These are phyloP conservation scores for Xylaria sp. DNA, from an alignment of 2,329 filamentous ascomycete species.

Conservation along the genomic window DNA sequence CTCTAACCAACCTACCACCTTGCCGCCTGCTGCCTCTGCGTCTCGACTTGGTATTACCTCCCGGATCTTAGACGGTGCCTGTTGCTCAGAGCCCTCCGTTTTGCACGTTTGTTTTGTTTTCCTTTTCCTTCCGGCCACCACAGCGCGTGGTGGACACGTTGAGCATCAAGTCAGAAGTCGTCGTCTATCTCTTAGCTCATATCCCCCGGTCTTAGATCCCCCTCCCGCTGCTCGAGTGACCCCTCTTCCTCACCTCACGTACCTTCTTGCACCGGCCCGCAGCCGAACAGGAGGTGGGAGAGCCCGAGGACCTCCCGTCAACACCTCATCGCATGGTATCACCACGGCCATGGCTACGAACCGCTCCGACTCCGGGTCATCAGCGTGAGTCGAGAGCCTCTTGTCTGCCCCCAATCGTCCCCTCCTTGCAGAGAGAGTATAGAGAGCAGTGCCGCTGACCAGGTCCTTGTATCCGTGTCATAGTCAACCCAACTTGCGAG, in stretches of 20 bases:
- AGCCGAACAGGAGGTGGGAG: slow-evolving; percentile 32
- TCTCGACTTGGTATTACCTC: slow-evolving; percentile 22
- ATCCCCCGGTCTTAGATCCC: slow-evolving; percentile 8
- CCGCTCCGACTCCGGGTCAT: slow-evolving; percentile 69
- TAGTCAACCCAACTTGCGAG: slow-evolving; percentile 86
- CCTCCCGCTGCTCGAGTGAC: slow-evolving; percentile 27
- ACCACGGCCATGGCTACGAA: slow-evolving; percentile 54
- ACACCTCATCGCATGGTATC: slow-evolving; percentile 34
- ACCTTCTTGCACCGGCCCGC: slow-evolving; percentile 23
- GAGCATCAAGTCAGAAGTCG: slow-evolving; percentile 18
- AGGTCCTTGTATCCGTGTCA: slow-evolving; percentile 25
- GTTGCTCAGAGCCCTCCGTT: slow-evolving; percentile 12
- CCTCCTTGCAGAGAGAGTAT: slow-evolving; percentile 35
- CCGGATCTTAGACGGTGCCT: slow-evolving; percentile 15
- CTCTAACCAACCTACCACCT: slow-evolving; percentile 3
- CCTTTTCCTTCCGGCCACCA: slow-evolving; percentile 26
- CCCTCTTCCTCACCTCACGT: slow-evolving; percentile 32
- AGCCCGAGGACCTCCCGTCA: slow-evolving; percentile 29
- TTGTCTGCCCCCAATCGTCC: neutral
- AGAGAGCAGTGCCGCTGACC: slow-evolving; percentile 45
- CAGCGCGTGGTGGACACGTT: slow-evolving; percentile 24
- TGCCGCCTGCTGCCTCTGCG: slow-evolving; percentile 6
- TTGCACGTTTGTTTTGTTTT: slow-evolving; percentile 13
- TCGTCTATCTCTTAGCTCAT: slow-evolving; percentile 15
- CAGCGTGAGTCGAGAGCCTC: slow-evolving; percentile 62